Percentiles rank a stretch among this genome's conserved stretches.
phyloP scores from a whole-genome alignment of 192 early-diverging fungal genomes.

The Coemansia sp. region DNA sequence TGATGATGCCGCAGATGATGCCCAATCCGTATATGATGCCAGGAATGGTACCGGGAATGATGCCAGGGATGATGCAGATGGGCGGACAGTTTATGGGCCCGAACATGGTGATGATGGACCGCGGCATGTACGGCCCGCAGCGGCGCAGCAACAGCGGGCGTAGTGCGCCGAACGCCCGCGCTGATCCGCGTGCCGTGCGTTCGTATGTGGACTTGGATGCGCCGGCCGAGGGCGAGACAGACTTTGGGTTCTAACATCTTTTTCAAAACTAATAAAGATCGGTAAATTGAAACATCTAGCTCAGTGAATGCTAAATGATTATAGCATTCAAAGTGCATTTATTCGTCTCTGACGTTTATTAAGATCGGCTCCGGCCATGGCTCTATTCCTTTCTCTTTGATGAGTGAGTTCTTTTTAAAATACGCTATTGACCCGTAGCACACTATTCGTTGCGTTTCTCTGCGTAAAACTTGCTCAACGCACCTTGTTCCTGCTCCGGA shows the following conservation, averaged over 20 bases:
- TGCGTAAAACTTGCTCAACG: conserved; percentile 34
- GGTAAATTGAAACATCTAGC: too few relatives aligned
- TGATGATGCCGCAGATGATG: conserved; percentile 57
- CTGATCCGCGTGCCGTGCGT: conserved; percentile 76
- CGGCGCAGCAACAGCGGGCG: conserved; percentile 19
- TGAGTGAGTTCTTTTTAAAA: neutral
- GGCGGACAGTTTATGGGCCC: conserved; percentile 48
- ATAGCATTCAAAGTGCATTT: too few relatives aligned
- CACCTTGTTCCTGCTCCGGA: conserved; percentile 41
- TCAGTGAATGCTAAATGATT: too few relatives aligned
- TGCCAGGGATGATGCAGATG: conserved; percentile 54
- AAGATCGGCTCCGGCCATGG: too few relatives aligned
- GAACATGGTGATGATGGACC: conserved; percentile 46
- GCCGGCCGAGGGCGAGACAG: conserved; percentile 73
- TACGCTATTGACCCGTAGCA: too few relatives aligned
- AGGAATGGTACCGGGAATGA: conserved; percentile 47
- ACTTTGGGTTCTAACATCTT: conserved; percentile 52
- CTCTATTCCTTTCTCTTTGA: neutral
- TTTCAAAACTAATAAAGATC: neutral
- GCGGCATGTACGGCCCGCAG: conserved; percentile 39
- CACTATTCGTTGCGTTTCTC: conserved; percentile 25
- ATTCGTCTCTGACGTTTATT: too few relatives aligned
- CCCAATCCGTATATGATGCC: conserved; percentile 44
- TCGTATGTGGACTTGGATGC: conserved; percentile 88
- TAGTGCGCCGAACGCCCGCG: conserved; percentile 13